Evolutionary conservation across 441 rosid species (phyloP), one percentile per base, ranked within the genome.

Genomic region (Bocquillonia castaneifolia): DNA sequence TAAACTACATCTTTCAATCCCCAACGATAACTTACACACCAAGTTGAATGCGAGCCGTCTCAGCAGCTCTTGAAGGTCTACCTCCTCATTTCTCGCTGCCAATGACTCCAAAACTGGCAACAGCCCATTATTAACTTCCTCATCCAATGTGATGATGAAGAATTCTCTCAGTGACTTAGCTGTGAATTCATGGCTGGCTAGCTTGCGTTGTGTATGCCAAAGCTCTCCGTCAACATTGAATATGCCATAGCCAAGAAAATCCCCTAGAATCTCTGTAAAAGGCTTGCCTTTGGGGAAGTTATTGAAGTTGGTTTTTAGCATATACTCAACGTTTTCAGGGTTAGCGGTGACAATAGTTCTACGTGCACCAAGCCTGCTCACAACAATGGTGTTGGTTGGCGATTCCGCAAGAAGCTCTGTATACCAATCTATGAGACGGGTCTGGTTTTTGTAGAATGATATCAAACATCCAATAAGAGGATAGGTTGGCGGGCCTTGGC

Each of bases 351-450:
- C 44, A 42, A 89, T 63, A 5, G 91, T 89, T 59, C 87, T 67
- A 17, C 82, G 80, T 18, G 89, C 88, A 14, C 91, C 94, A 6
- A 86, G 77, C 53, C 94, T 84, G 29, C 67, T 23, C 25, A 92
- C 79, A 32, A 85, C 83, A 15, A 88, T 84, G 0, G 96, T 92
- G 55, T 78, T 74, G 60, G 85, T 82, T 18, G 82, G 75, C 9
- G 91, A 85, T 63, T 73, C 69, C 14, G 81, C 70, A 0, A 92
- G 73, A 52, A 88, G 88, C 56, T 86, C 83, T 0, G 98, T 92
- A 45, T 90, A 92, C 95, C 98, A 92, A 64, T 88, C 93, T 32
- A 92, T 44, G 61, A 86, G 80, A 68, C 95, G 90, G 75, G 64
- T 72, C 10, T 82, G 88, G 78, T 90, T 90, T 51, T 67, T 77